Conservation (phyloP, 2,329 filamentous ascomycete species). For the Diplocarpon rosae region DNA sequence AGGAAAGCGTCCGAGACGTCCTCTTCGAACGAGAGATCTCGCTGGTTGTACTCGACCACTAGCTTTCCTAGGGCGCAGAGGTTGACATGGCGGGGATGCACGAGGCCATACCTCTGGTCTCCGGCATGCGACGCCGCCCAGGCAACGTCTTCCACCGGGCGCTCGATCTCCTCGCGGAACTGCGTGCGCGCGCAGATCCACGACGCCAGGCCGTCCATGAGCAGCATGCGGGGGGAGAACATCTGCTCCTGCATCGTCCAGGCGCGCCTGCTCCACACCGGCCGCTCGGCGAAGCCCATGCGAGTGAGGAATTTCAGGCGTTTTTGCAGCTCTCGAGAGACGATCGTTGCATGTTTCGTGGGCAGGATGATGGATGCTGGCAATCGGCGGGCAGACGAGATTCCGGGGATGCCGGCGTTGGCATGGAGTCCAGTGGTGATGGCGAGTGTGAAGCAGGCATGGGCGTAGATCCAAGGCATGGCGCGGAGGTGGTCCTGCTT, state of each 20-base stretch:
- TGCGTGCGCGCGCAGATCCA: conserved; percentile 1
- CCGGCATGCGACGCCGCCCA: neutral
- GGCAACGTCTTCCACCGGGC: neutral
- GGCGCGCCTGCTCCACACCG: conserved; percentile 1
- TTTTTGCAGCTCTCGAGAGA: neutral
- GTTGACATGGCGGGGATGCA: neutral
- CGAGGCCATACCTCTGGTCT: neutral
- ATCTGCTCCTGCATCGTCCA: conserved; percentile 12
- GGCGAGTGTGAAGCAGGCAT: conserved; percentile 5
- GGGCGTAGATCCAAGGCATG: conserved; percentile 5
- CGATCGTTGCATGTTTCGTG: neutral
- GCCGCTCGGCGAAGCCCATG: neutral
- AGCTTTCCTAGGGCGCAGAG: neutral
- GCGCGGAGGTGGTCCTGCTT: conserved; percentile 4
- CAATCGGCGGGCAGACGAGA: neutral
- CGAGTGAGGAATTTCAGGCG: neutral
- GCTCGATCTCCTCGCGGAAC: neutral
- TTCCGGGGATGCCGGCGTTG: neutral
- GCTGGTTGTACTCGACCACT: conserved; percentile 1
- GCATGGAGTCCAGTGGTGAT: neutral
- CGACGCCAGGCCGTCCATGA: neutral
- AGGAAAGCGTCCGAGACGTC: conserved; percentile 1
- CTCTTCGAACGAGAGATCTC: conserved; percentile 2
- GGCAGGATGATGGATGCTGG: neutral
- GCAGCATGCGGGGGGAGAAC: conserved; percentile 1